Base-by-base conservation (phyloP, 345 rosid species). In the Populus davidiana region DNA sequence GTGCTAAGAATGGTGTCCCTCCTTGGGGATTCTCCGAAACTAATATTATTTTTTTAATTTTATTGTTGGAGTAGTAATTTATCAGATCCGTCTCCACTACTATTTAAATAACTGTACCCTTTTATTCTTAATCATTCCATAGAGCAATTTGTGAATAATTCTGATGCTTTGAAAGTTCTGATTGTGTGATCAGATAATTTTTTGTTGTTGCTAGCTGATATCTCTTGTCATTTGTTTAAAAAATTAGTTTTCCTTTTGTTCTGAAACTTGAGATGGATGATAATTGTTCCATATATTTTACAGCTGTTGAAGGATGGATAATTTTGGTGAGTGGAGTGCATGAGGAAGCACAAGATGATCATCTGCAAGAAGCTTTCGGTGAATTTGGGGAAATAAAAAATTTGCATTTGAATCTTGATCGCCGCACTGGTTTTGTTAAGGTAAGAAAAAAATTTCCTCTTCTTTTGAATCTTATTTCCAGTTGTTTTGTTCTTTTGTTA, bases 291-390 rank as follows among this genome's bases (percentile, higher is more conserved):
- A 52, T 64, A 33, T 25, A 52, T 41, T 41, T 39, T 85, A 85
- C 84, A 92, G 97, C 97, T 23, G 85, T 92, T 81, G 97, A 92
- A 66, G 97, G 97, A 83, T 91, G 97, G 97, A 92, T 92, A 72
- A 81, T 92, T 78, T 83, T 92, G 86, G 92, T 87, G 16, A 78
- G 89, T 71, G 94, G 94, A 61, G 87, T 92, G 54, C 92, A 92
- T 71, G 94, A 92, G 79, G 97, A 92, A 72, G 92, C 94, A 50
- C 93, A 92, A 31, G 97, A 93, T 77, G 97, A 93, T 68, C 89
- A 93, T 86, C 72, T 92, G 77, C 81, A 85, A 3, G 88, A 88
- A 77, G 83, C 87, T 69, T 92, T 92, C 78, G 92, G 93, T 66
- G 97, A 91, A 17, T 92, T 83, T 84, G 97, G 97, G 16, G 91